Conservation (phyloP, 2,329 filamentous ascomycete species). For the Berkeleyomyces basicola region DNA sequence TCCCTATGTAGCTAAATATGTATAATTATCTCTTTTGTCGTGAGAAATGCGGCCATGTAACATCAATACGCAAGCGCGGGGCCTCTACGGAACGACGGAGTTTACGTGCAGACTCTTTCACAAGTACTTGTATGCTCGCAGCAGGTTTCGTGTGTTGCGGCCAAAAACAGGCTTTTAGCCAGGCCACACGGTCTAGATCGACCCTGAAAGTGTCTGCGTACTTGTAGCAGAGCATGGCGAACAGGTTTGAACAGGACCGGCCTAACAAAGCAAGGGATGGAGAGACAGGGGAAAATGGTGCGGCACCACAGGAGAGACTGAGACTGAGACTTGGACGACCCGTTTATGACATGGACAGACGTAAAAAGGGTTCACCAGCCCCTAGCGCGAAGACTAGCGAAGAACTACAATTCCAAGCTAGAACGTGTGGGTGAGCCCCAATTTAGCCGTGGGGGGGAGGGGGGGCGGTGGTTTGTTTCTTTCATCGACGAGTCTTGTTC, state of each 20-base stretch:
- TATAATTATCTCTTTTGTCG: neutral
- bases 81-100: neutral
- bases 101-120: neutral
- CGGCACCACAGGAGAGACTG: neutral
- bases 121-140: neutral
- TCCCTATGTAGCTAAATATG: neutral
- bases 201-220: no score
- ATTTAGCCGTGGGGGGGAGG: neutral
- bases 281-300: neutral
- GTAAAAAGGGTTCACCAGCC: neutral
- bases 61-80: neutral
- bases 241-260: neutral
- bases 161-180: neutral
- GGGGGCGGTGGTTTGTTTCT: neutral
- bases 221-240: neutral
- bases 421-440: neutral
- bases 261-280: neutral
- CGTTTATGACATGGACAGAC: neutral
- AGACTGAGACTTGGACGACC: neutral
- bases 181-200: neutral
- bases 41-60: neutral
- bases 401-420: neutral
- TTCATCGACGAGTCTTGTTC: neutral
- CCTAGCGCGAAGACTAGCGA: neutral
- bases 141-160: neutral